These are phyloP conservation scores for Drechmeria coniospora DNA, from an alignment of 2,329 filamentous ascomycete species.

Conservation along the genomic window DNA sequence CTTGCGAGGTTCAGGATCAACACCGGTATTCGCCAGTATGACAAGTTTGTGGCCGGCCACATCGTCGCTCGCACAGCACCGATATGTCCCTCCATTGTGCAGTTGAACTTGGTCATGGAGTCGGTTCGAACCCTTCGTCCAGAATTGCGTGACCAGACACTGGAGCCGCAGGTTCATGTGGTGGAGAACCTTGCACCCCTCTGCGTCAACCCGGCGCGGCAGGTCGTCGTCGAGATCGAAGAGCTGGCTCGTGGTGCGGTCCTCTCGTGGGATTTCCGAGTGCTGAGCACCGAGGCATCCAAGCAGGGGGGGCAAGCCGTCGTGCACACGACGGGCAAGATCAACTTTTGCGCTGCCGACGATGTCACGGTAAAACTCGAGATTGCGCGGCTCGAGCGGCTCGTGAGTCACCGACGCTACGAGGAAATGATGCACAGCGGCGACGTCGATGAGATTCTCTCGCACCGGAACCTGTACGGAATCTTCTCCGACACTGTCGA, in stretches of 20 bases:
- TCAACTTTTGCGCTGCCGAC: background rate
- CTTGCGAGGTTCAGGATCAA: constrained; percentile 25
- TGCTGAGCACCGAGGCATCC: constrained; percentile 1
- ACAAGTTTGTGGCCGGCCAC: constrained; percentile 19
- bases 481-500: background rate
- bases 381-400: constrained; percentile 3
- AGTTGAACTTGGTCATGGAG: constrained; percentile 15
- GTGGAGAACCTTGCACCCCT: constrained; percentile 14
- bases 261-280: background rate
- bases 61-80: constrained; percentile 22
- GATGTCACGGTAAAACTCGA: background rate
- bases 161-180: constrained; percentile 14
- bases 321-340: background rate
- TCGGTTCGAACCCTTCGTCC: constrained; percentile 15
- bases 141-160: constrained; percentile 5
- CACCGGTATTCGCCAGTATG: constrained; percentile 18
- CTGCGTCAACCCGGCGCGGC: constrained; percentile 3
- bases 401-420: constrained; percentile 17
- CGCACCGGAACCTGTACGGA: background rate
- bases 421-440: constrained; percentile 11
- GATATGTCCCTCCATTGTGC: constrained; percentile 21
- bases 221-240: constrained; percentile 14
- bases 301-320: no score
- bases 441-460: constrained; percentile 16
- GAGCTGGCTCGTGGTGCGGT: background rate